These are phyloP conservation scores for Lactarius sanguifluus DNA, from an alignment of 768 basidiomycete genomes.

Conservation along the genomic window DNA sequence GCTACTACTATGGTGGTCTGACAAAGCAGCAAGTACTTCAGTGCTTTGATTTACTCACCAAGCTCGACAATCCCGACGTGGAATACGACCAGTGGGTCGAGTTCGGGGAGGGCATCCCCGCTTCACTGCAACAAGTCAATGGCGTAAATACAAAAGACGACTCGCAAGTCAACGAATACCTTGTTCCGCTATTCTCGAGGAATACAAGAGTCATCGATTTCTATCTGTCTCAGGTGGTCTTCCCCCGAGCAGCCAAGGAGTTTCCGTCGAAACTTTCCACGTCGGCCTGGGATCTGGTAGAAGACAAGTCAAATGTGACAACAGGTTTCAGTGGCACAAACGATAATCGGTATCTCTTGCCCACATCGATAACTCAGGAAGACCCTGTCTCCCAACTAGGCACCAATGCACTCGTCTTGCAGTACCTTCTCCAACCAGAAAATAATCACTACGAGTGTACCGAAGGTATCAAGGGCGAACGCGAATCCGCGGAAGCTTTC, in stretches of 20 bases:
- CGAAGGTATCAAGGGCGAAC: slow-evolving; percentile 21
- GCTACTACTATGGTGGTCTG: slow-evolving; percentile 51
- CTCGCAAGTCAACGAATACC: slow-evolving; percentile 32
- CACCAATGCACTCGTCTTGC: slow-evolving; percentile 51
- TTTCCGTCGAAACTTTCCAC: slow-evolving; percentile 49
- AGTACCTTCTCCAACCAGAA: slow-evolving; percentile 41
- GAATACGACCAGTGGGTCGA: slow-evolving; percentile 46
- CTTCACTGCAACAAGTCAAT: slow-evolving; percentile 34
- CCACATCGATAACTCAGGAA: slow-evolving; percentile 38
- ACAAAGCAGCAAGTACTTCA: slow-evolving; percentile 39
- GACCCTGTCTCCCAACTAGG: slow-evolving; percentile 43
- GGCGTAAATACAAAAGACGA: slow-evolving; percentile 46
- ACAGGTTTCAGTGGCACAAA: slow-evolving; percentile 61
- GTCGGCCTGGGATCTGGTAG: slow-evolving; percentile 54
- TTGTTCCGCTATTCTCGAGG: slow-evolving; percentile 39
- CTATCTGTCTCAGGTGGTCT: slow-evolving; percentile 46
- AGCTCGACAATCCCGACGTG: slow-evolving; percentile 42
- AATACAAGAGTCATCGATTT: slow-evolving; percentile 47
- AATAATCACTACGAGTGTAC: slow-evolving; percentile 40
- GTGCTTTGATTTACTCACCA: slow-evolving; percentile 42
- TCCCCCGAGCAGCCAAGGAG: slow-evolving; percentile 51
- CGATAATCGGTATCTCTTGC: slow-evolving; percentile 43
- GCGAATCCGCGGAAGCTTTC: slow-evolving; percentile 30
- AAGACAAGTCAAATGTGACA: slow-evolving; percentile 37
- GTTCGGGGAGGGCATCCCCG: slow-evolving; percentile 33